Base-by-base conservation (phyloP, 495 filamentous ascomycete genomes). In the Hypoxylon crocopeplum region DNA sequence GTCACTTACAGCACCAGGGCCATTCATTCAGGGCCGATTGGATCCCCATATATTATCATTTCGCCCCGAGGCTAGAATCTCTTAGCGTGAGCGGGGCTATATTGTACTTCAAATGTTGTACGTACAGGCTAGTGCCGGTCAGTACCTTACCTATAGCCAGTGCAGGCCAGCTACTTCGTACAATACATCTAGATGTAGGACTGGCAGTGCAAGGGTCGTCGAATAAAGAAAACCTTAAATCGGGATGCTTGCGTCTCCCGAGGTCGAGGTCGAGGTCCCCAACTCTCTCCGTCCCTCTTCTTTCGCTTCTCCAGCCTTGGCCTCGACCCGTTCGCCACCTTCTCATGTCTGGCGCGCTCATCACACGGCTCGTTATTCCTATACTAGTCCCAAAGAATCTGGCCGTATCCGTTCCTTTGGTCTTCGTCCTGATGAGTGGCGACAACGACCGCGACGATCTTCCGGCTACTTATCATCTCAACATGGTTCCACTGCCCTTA, bases 341-440 rank as follows among this genome's bases (percentile, higher is more conserved):
- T 27, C 15, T 52, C 39, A 3, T 42, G 11, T 49, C 48, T 47
- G 30, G 41, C 39, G 49, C 29, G 30, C 22, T 19, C 37, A 44
- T 57, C 59, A 57, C 59, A 36, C 53, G 34, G 29, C 33, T 37
- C 30, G 46, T 27, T 45, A 53, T 20, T 30, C 42, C 40, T 33
- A 17, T 47, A 36, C 33, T 22, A 54, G 17, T 16, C n/a, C 30
- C 22, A 29, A 32, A 27, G 21, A 27, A 8, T 8, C 21, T 22
- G 44, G 41, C 20, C 48, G 44, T 32, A 38, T 24, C 39, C 38
- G 33, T 30, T 33, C 32, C 46, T 44, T 25, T 21, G 7, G 17
- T 44, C 24, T 46, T 40, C 37, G 17, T 37, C 41, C 34, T 53
- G 15, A 58, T 59, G 45, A 54, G 55, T 59, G 49, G 61, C 61